Percentiles rank a stretch among this genome's conserved stretches.
Evolutionary conservation across 345 rosid genomes (phyloP).

Genomic region (Citrus unshiu): DNA sequence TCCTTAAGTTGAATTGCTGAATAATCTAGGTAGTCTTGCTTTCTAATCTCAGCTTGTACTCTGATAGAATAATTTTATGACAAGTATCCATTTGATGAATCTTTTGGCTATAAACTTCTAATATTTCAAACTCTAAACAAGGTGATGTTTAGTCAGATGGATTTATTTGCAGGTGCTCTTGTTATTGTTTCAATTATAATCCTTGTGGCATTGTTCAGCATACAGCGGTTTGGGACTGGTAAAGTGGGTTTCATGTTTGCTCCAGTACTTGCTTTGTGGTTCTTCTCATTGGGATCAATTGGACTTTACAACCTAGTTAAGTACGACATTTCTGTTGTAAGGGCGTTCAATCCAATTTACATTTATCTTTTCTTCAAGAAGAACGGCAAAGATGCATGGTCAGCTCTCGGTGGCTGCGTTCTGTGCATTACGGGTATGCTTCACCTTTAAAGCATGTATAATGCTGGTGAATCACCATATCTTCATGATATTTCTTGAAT

Average conservation of each 20-base stretch:
- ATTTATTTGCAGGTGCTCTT: conserved; percentile 57
- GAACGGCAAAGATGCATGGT: conserved; percentile 76
- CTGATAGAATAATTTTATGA: not conserved
- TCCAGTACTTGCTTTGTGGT: conserved; percentile 85
- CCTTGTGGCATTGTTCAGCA: conserved; percentile 77
- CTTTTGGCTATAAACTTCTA: not conserved
- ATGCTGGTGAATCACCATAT: not conserved
- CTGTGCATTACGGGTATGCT: conserved; percentile 83
- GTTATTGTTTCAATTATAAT: conserved; percentile 64
- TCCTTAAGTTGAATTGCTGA: not conserved
- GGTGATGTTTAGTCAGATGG: conserved; percentile 5
- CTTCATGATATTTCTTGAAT: not conserved
- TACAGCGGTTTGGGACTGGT: conserved; percentile 84
- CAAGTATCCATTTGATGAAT: not conserved
- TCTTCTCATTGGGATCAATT: conserved; percentile 77
- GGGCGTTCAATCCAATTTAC: conserved; percentile 82
- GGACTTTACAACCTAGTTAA: conserved; percentile 76
- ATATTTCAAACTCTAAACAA: not conserved
- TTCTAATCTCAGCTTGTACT: not conserved
- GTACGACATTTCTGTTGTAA: conserved; percentile 59
- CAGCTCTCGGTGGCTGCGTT: conserved; percentile 95
- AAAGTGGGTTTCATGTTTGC: conserved; percentile 91
- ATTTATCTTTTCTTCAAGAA: conserved; percentile 75
- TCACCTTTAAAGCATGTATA: conserved; percentile 6
- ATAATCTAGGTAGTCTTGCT: not conserved